Percentiles rank a stretch among this genome's conserved stretches.
These are phyloP conservation scores for Fennellomyces sp. DNA, from an alignment of 371 early-diverging fungal species.

Conservation along the genomic window DNA sequence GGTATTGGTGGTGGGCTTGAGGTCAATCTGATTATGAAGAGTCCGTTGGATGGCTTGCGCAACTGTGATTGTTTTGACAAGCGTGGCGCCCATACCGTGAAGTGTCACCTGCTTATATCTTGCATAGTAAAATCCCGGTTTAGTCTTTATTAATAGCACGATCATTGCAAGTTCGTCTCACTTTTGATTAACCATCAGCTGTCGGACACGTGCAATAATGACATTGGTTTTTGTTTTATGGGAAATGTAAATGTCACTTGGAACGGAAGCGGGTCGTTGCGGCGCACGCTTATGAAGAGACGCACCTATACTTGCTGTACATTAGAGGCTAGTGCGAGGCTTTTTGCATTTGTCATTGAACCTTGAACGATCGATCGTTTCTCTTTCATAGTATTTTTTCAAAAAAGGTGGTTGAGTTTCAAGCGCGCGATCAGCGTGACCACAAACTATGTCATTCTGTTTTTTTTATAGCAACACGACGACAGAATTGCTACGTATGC, in stretches of 20 bases:
- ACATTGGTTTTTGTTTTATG: conserved; percentile 43
- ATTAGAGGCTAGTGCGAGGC: too few species aligned
- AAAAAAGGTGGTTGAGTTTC: neutral
- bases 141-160: neutral
- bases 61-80: conserved; percentile 57
- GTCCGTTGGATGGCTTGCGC: conserved; percentile 51
- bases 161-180: too few species aligned
- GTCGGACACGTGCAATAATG: conserved; percentile 42
- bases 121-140: too few species aligned
- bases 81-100: conserved; percentile 76
- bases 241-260: conserved; percentile 63
- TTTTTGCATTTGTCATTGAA: neutral
- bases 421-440: too few species aligned
- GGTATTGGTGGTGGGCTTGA: conserved; percentile 54
- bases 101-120: conserved; percentile 53
- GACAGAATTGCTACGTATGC: neutral
- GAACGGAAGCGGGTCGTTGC: conserved; percentile 10
- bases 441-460: too few species aligned
- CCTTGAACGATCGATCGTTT: conserved; percentile 1
- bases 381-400: neutral
- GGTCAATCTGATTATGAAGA: conserved; percentile 44
- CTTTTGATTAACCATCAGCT: conserved; percentile 50
- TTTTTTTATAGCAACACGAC: neutral
- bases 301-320: neutral
- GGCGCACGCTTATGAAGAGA: conserved; percentile 6